Base-by-base conservation (phyloP, 805 yeast genomes). In the Suhomyces sp. region DNA sequence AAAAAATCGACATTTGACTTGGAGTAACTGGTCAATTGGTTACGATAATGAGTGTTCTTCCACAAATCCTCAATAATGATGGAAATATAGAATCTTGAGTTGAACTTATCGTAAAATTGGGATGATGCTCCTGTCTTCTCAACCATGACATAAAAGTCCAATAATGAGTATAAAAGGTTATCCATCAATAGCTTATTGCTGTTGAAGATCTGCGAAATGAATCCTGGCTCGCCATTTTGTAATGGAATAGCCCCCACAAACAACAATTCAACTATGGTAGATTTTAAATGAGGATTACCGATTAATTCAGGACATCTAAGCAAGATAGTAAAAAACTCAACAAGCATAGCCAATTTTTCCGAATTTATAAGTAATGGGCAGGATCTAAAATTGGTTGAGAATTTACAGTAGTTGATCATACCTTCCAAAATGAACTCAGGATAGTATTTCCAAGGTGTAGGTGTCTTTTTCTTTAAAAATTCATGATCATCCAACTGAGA, bases 121-220 rank as follows among this genome's bases (percentile, higher is more conserved):
- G 96, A 84, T 6, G 93, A 85, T 1, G 97, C 87, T 8, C 99
- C 99, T 0, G 99, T 94, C 62, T 89, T 91, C 67, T 94, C 99
- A 47, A 93, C 92, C 78, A 89, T 89, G 33, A 94, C 96, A 67
- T 93, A 94, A 55, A 91, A 87, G 60, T 90, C 96, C 69, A 94
- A 78, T 51, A 94, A 76, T 0, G 97, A 87, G 61, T 89, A 91
- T 52, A 94, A 73, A 56, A 94, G 65, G 65, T 91, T 83, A 37
- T 84, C 75, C 27, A 73, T 70, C 2, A 90, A 86, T 20, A 86
- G 61, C 49, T 80, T 78, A 60, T 90, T 84, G 9, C 82, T 72
- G 59, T 79, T 84, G 67, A 90, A 84, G 6, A 86, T 76, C 5
- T 77, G 76, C 55, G 84, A 75, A 80, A 91, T 82, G 54, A 86